Base-by-base conservation (phyloP, 2,329 filamentous ascomycete species). In the Ustulina deusta region DNA sequence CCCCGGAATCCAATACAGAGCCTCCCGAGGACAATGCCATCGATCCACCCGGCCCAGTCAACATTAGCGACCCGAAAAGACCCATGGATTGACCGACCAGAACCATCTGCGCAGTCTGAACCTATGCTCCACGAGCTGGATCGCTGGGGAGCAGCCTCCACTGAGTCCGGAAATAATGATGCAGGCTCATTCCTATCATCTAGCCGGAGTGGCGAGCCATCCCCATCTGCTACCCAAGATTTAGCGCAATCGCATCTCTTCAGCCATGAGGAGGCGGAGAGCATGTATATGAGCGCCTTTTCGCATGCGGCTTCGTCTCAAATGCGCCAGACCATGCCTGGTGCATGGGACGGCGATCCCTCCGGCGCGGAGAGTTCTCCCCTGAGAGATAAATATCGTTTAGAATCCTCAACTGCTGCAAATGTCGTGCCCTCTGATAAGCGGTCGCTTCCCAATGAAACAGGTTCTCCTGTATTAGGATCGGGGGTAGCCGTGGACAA, bases 281-380 rank as follows among this genome's bases (percentile, higher is more conserved):
- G 93, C 77, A 92, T 97, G 90, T 97, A 96, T 74, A 90, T 94
- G 89, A 95, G 89, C 69, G 89, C 89, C 1, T 86, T 91, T 59
- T 90, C 89, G 1, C 80, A 85, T 29, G 77, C 80, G 27, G 29
- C 55, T 38, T 75, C 76, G 1, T 76, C 79, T 10, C 74, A 74
- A 46, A 42, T 76, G 20, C 74, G 58, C 17, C 72, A 72, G 22
- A 69, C 73, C 3, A 87, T 88, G 82, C 86, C 86, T 1, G 86
- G 86, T 6, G 80, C 80, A 5, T 88, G 86, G 86, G 83, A 81
- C 60, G 79, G 80, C 0, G 81, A 82, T 15, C 72, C 78, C 17
- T 65, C 73, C 1, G 71, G 71, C 25, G 62, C 65, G 1, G 72
- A 74, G 17, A 71, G 69, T 25, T 74, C 65, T 40, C 72, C 34